phyloP scores from a whole-genome alignment of 2,329 filamentous ascomycete species.

The Monilinia vaccinii-corymbosi region DNA sequence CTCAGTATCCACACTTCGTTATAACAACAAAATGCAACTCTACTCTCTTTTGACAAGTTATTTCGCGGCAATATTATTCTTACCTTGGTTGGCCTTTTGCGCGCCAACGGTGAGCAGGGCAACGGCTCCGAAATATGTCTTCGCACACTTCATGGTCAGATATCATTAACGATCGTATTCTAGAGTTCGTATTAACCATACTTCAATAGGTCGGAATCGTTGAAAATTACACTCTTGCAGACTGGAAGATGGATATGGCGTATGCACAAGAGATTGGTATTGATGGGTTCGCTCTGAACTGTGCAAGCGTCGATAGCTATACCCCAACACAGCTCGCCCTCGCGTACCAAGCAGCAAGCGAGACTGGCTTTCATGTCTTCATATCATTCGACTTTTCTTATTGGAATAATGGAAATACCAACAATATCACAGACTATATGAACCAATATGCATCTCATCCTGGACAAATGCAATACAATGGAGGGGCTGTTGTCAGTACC shows the following conservation, averaged over 20 bases:
- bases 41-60: background rate
- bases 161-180: background rate
- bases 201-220: slow-evolving; percentile 17
- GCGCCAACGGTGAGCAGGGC: background rate
- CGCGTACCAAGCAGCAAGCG: slow-evolving; percentile 26
- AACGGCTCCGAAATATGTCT: slow-evolving; percentile 13
- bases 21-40: background rate
- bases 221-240: slow-evolving; percentile 21
- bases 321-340: slow-evolving; percentile 27
- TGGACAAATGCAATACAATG: slow-evolving; percentile 33
- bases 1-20: background rate
- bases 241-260: slow-evolving; percentile 27
- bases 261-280: slow-evolving; percentile 30
- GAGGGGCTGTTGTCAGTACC: slow-evolving; percentile 28
- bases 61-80: background rate
- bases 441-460: slow-evolving; percentile 28
- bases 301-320: slow-evolving; percentile 21
- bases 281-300: slow-evolving; percentile 29
- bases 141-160: slow-evolving; percentile 19
- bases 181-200: background rate
- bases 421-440: slow-evolving; percentile 28
- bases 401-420: slow-evolving; percentile 28
- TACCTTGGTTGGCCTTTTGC: background rate
- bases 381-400: slow-evolving; percentile 30
- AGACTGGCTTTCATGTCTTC: slow-evolving; percentile 27